These are phyloP conservation scores for Neurospora sp. DNA, from an alignment of 495 filamentous ascomycete species.

Conservation along the genomic window DNA sequence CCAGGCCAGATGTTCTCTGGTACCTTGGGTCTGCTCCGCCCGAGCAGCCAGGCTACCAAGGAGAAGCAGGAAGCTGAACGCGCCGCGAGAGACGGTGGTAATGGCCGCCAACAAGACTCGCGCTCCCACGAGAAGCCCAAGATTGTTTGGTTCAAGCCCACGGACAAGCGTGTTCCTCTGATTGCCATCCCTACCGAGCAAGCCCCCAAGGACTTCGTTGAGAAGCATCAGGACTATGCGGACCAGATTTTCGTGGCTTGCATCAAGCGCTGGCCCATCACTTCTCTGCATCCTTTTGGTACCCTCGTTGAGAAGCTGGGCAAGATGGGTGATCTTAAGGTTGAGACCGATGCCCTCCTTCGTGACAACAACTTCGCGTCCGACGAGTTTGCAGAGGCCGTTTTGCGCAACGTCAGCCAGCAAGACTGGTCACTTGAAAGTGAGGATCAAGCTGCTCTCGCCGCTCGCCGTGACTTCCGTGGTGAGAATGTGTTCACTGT, in stretches of 20 bases:
- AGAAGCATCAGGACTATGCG: constrained; percentile 95
- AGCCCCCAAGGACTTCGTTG: constrained; percentile 93
- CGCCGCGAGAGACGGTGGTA: constrained; percentile 73
- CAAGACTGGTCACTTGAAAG: constrained; percentile 81
- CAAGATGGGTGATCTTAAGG: constrained; percentile 91
- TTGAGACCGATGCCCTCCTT: constrained; percentile 93
- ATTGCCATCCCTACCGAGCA: constrained; percentile 98
- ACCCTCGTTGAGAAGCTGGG: constrained; percentile 95
- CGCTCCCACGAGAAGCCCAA: constrained; percentile 94
- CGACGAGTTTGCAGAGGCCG: constrained; percentile 95
- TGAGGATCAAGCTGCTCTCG: constrained; percentile 67
- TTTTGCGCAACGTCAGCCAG: constrained; percentile 81
- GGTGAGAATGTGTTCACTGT: constrained; percentile 85
- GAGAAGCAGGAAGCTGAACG: constrained; percentile 99
- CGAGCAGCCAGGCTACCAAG: constrained; percentile 97
- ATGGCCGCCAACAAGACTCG: constrained; percentile 60
- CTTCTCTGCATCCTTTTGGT: constrained; percentile 96
- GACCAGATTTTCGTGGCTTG: constrained; percentile 97
- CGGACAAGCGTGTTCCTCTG: constrained; percentile 93
- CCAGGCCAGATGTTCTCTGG: constrained; percentile 99
- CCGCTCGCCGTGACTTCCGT: constrained; percentile 82
- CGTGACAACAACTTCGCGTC: constrained; percentile 98
- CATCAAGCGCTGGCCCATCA: constrained; percentile 99
- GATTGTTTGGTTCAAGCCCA: constrained; percentile 99
- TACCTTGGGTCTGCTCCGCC: constrained; percentile 82